Conservation (phyloP, 2,329 filamentous ascomycete species). For the Zasmidium cellare region DNA sequence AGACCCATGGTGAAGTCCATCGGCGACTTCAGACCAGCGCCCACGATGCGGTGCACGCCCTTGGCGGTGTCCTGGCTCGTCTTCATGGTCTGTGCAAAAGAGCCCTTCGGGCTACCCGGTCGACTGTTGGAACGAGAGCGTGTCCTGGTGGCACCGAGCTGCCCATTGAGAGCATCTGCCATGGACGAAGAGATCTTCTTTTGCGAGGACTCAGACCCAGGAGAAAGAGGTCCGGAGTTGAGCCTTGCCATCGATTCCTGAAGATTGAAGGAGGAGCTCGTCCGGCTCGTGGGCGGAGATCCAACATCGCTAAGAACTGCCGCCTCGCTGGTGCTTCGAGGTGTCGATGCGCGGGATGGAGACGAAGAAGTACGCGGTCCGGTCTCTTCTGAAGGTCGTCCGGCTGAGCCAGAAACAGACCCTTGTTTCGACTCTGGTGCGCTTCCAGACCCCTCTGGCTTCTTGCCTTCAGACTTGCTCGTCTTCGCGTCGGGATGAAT, state of each 20-base stretch:
- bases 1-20: slow-evolving; percentile 83
- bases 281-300: slow-evolving; percentile 21
- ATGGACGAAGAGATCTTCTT: slow-evolving; percentile 21
- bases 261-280: slow-evolving; percentile 31
- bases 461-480: slow-evolving; percentile 26
- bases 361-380: slow-evolving; percentile 6
- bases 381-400: slow-evolving; percentile 9
- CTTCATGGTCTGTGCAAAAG: slow-evolving; percentile 20
- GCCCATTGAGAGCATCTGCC: slow-evolving; percentile 25
- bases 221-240: slow-evolving; percentile 24
- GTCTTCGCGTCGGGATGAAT: slow-evolving; percentile 40
- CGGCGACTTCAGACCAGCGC: slow-evolving; percentile 64
- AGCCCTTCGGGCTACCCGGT: slow-evolving; percentile 13
- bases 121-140: slow-evolving; percentile 26
- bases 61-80: slow-evolving; percentile 35
- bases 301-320: slow-evolving; percentile 9
- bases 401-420: slow-evolving; percentile 10
- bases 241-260: slow-evolving; percentile 31
- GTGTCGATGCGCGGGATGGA: slow-evolving; percentile 14
- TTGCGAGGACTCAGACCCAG: slow-evolving; percentile 10
- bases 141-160: slow-evolving; percentile 14
- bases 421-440: slow-evolving; percentile 6
- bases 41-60: slow-evolving; percentile 38
- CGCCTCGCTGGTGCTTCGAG: slow-evolving; percentile 13
- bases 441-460: slow-evolving; percentile 11